Evolutionary conservation across 2,329 filamentous ascomycete genomes (phyloP).

Genomic region (Aspergillus felis): DNA sequence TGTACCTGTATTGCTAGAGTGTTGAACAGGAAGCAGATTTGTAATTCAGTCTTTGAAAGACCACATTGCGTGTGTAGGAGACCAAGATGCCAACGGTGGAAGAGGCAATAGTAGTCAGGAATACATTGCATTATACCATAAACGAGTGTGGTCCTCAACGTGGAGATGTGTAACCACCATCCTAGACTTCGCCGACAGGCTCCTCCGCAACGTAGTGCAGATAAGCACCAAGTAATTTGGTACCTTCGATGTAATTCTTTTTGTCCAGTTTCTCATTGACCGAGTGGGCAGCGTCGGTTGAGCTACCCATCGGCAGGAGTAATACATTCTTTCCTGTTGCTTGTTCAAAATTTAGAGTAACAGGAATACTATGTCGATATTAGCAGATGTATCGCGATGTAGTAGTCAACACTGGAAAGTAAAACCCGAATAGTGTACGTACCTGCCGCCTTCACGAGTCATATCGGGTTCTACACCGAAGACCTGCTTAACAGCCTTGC

Average conservation of each 20-base stretch:
- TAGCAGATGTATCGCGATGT: constrained; percentile 13
- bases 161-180: constrained; percentile 3
- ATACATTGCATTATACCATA: background rate
- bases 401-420: background rate
- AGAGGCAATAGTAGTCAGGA: background rate
- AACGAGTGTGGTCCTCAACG: background rate
- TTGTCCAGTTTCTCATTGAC: constrained; percentile 98
- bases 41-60: background rate
- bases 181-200: constrained; percentile 46
- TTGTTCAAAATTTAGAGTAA: constrained; percentile 95
- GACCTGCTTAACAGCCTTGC: constrained; percentile 93
- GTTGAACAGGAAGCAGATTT: background rate
- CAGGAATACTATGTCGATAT: constrained; percentile 70
- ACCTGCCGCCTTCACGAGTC: constrained; percentile 91
- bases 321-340: constrained; percentile 97
- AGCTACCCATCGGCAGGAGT: constrained; percentile 93
- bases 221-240: constrained; percentile 91
- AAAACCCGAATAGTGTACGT: constrained; percentile 28
- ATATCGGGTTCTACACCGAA: constrained; percentile 92
- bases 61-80: background rate
- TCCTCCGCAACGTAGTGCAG: constrained; percentile 95
- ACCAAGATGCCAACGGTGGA: background rate
- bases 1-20: background rate
- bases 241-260: constrained; percentile 97
- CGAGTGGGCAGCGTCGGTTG: constrained; percentile 91